phyloP scores from a whole-genome alignment of 108 stramenopile genomes.

The Fragilariopsis cylindrus region DNA sequence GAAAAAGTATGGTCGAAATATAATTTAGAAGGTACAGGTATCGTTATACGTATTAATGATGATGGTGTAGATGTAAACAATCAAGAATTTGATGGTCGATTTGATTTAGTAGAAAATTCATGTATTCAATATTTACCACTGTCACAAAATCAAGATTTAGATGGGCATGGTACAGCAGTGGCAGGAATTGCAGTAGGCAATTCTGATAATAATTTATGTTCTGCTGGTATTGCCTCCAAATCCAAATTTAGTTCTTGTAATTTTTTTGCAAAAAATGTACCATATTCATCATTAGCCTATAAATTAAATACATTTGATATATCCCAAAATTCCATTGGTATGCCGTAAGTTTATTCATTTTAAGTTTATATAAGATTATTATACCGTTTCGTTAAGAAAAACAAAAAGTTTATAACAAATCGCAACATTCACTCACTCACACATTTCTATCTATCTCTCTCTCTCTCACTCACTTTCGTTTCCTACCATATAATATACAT shows the following conservation, averaged over 20 bases:
- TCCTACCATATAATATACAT: no score
- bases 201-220: constrained; percentile 30
- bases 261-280: background rate
- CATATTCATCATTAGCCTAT: background rate
- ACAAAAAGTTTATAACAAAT: no score
- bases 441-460: no score
- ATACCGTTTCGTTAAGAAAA: no score
- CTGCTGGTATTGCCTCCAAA: constrained; percentile 35
- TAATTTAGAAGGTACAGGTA: constrained; percentile 25
- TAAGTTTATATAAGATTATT: no score
- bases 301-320: constrained; percentile 35
- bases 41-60: constrained; percentile 44
- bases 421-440: no score
- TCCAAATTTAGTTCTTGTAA: constrained; percentile 14
- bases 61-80: constrained; percentile 31
- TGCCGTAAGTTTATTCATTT: no score
- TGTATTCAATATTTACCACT: constrained; percentile 27
- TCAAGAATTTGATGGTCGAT: constrained; percentile 35
- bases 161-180: constrained; percentile 34
- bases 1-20: constrained; percentile 32
- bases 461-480: no score
- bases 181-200: constrained; percentile 22
- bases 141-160: background rate
- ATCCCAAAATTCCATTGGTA: constrained; percentile 40
- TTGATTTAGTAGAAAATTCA: constrained; percentile 26